A percentile compares a stretch with the other conserved stretches of the same genome.
Evolutionary conservation across 2,329 filamentous ascomycete species (phyloP).

Genomic region (Verticillium dahliae): DNA sequence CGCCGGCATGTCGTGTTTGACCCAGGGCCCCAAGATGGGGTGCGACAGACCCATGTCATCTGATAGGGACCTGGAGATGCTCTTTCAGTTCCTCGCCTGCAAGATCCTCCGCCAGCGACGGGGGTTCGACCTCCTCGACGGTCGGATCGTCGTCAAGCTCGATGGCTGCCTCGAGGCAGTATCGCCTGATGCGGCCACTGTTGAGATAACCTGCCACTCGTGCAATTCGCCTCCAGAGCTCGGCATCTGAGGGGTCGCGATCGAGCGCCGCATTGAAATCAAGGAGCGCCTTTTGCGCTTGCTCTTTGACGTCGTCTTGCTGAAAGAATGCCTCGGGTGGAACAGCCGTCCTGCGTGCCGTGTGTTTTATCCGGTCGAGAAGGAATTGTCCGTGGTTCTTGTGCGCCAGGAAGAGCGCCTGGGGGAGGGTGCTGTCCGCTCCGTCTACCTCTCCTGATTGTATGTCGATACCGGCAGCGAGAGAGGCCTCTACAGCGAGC

Average conservation of each 20-base stretch:
- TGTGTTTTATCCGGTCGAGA: slow-evolving; percentile 65
- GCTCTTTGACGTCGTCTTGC: slow-evolving; percentile 26
- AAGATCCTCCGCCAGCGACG: slow-evolving; percentile 55
- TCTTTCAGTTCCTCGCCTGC: slow-evolving; percentile 56
- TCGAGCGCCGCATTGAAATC: slow-evolving; percentile 55
- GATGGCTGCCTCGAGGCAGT: slow-evolving; percentile 59
- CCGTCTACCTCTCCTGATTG: slow-evolving; percentile 62
- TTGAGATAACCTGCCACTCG: slow-evolving; percentile 52
- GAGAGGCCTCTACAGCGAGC: slow-evolving; percentile 38
- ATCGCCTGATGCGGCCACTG: slow-evolving; percentile 51
- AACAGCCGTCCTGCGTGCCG: slow-evolving; percentile 23
- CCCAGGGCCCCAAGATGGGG: slow-evolving; percentile 52
- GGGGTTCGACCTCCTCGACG: slow-evolving; percentile 54
- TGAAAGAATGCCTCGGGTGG: slow-evolving; percentile 24
- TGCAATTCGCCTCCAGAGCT: slow-evolving; percentile 56
- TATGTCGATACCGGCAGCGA: slow-evolving; percentile 44
- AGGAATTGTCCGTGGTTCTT: slow-evolving; percentile 94
- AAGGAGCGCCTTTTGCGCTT: slow-evolving; percentile 41
- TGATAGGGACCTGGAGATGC: slow-evolving; percentile 42
- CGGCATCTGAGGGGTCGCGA: slow-evolving; percentile 60
- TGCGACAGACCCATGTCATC: slow-evolving; percentile 54
- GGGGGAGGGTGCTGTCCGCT: slow-evolving; percentile 72
- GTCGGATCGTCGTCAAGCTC: slow-evolving; percentile 62
- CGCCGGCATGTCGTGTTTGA: slow-evolving; percentile 42
- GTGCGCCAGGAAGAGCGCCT: slow-evolving; percentile 87